Percentiles rank a stretch among this genome's conserved stretches.
phyloP scores from a whole-genome alignment of 768 basidiomycete species.

The Gymnopilus dilepis region DNA sequence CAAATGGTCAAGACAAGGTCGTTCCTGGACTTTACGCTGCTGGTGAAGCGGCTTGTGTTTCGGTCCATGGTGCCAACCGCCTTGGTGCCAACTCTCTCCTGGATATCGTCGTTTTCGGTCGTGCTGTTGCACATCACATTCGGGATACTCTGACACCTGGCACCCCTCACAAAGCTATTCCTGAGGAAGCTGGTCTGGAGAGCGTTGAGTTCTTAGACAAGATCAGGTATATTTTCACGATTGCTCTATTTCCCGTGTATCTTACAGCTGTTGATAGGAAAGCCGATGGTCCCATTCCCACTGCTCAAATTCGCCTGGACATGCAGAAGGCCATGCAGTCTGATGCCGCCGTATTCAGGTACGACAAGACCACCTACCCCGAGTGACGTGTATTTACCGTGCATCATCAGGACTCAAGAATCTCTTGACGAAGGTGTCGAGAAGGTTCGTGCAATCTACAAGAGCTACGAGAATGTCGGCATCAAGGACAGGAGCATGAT shows the following conservation, averaged over 20 bases:
- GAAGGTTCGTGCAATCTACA: slow-evolving; percentile 86
- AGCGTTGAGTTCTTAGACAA: slow-evolving; percentile 89
- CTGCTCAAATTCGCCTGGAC: slow-evolving; percentile 88
- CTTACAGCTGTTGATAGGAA: slow-evolving; percentile 48
- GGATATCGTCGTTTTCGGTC: slow-evolving; percentile 99
- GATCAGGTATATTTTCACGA: slow-evolving; percentile 56
- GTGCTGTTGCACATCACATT: slow-evolving; percentile 99
- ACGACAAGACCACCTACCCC: slow-evolving; percentile 2
- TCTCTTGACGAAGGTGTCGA: slow-evolving; percentile 91
- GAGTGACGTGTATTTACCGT: not conserved
- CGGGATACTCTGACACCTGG: slow-evolving; percentile 88
- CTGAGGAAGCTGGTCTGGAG: slow-evolving; percentile 83
- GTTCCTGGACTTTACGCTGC: slow-evolving; percentile 98
- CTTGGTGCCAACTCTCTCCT: slow-evolving; percentile 98
- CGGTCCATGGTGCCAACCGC: slow-evolving; percentile 99
- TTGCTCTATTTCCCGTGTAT: not conserved
- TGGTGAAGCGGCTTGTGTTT: slow-evolving; percentile 98
- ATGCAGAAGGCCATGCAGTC: slow-evolving; percentile 99
- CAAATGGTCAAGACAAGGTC: slow-evolving; percentile 89
- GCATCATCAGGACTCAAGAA: slow-evolving; percentile 73
- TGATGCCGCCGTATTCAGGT: slow-evolving; percentile 98
- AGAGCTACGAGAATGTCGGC: slow-evolving; percentile 87
- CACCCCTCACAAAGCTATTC: slow-evolving; percentile 87
- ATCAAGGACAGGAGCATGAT: slow-evolving; percentile 99
- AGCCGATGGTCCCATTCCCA: slow-evolving; percentile 80